Base-by-base conservation (phyloP, 306 rosid species). In the Vigna trinervia region DNA sequence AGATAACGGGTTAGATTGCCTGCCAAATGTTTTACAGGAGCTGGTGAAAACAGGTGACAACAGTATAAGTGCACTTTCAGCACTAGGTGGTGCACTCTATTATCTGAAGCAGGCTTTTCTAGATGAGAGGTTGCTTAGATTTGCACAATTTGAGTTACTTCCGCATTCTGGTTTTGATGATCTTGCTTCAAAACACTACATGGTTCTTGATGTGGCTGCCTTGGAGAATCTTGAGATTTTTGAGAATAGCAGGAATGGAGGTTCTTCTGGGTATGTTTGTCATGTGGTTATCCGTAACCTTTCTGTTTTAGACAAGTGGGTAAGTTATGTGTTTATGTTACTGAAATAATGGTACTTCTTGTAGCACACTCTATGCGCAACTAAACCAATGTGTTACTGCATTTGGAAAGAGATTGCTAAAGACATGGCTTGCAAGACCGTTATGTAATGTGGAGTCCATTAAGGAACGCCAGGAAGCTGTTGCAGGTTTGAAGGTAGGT, bases 131-230 rank as follows among this genome's bases (percentile, higher is more conserved):
- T 64, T 95, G 86, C 93, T 95, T 73, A 87, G 85, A 78, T 95
- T 88, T 90, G 99, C 96, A n/a, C 88, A 84, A 67, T 95, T 89
- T 82, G 97, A 89, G 87, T 78, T 86, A 76, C 94, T 95, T 75
- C 97, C 97, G 48, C 86, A 85, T 77, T 84, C 92, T 87, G 92
- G 90, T 74, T 85, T 89, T 61, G 32, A 81, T 12, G 86, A 83
- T 56, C 70, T 87, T 41, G 81, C 84, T 71, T 87, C 97, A 77
- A 95, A 90, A 76, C 96, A 96, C 61, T 92, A 88, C 86, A 82
- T 95, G 97, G 88, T 95, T 86, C 96, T 95, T 82, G 97, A 95
- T 79, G 93, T 97, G 38, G 92, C 95, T 75, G 97, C 97, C 71
- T 4, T 95, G 47, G 98, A 95, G 88, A 95, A 90, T 81, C 98